These are phyloP conservation scores for Cytospora leucostoma DNA, from an alignment of 2,329 filamentous ascomycete genomes.

Conservation along the genomic window DNA sequence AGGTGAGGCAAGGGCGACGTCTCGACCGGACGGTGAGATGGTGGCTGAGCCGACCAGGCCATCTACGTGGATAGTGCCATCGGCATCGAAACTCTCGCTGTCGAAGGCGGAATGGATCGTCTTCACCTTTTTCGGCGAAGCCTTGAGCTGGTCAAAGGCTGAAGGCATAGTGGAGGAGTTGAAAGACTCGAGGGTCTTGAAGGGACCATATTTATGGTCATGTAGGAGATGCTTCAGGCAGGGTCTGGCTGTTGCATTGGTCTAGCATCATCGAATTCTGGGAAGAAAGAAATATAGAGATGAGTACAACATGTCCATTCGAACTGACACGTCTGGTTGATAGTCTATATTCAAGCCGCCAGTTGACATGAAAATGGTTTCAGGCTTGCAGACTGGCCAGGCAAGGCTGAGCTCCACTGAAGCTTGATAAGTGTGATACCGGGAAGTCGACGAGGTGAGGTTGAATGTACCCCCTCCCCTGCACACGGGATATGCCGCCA, in stretches of 20 bases:
- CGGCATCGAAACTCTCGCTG: constrained; percentile 83
- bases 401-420: neutral
- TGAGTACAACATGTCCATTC: neutral
- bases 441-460: constrained; percentile 11
- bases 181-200: neutral
- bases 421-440: neutral
- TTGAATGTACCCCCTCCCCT: neutral
- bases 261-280: neutral
- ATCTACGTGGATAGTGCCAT: constrained; percentile 82
- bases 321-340: too few species aligned
- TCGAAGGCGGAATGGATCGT: constrained; percentile 71
- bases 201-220: constrained; percentile 7
- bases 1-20: constrained; percentile 87
- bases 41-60: constrained; percentile 84
- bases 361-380: neutral
- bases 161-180: constrained; percentile 47
- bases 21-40: constrained; percentile 87
- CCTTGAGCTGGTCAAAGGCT: constrained; percentile 46
- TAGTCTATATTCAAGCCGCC: neutral
- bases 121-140: constrained; percentile 57
- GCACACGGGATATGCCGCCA: neutral
- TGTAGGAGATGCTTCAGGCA: neutral
- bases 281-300: neutral
- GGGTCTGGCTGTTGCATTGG: neutral
- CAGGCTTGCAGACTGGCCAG: neutral